Percentiles rank a stretch among this genome's conserved stretches.
phyloP scores from a whole-genome alignment of 345 rosid species.

The Fremontodendron californicum region DNA sequence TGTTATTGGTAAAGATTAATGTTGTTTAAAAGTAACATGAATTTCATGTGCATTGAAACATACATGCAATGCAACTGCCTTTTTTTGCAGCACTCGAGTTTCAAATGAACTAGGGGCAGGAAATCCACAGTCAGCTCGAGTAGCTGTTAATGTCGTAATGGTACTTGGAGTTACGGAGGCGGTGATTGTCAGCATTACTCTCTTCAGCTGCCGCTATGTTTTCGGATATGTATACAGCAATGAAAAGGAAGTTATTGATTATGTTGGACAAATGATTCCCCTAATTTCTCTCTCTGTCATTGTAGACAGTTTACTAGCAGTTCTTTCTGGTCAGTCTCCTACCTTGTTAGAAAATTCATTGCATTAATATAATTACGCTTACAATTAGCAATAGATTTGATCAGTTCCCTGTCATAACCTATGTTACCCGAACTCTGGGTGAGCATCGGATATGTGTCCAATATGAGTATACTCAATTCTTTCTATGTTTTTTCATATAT shows the following conservation, averaged over 20 bases:
- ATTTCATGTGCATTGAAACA: background rate
- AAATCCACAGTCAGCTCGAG: constrained; percentile 29
- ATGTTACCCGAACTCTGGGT: too few relatives aligned
- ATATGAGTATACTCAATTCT: too few relatives aligned
- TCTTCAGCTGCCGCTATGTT: constrained; percentile 28
- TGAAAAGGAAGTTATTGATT: constrained; percentile 33
- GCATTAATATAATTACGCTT: background rate
- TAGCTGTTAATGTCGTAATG: constrained; percentile 21
- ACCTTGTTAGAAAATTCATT: background rate
- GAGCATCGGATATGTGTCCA: too few relatives aligned
- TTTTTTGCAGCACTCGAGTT: constrained; percentile 31
- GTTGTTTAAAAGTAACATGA: background rate
- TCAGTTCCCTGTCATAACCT: background rate
- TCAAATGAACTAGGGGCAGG: constrained; percentile 55
- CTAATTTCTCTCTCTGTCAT: constrained; percentile 34
- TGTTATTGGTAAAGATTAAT: background rate
- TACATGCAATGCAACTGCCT: constrained; percentile 2
- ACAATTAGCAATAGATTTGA: background rate
- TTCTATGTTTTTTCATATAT: too few relatives aligned
- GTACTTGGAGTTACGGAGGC: constrained; percentile 23
- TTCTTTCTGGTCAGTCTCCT: constrained; percentile 35
- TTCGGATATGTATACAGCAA: constrained; percentile 37
- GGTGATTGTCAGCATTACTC: constrained; percentile 11
- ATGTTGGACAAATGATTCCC: constrained; percentile 34
- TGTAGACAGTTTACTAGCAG: constrained; percentile 39